Conservation (phyloP, 1,284 basidiomycete genomes). For the Rhodotorula glutinis region DNA sequence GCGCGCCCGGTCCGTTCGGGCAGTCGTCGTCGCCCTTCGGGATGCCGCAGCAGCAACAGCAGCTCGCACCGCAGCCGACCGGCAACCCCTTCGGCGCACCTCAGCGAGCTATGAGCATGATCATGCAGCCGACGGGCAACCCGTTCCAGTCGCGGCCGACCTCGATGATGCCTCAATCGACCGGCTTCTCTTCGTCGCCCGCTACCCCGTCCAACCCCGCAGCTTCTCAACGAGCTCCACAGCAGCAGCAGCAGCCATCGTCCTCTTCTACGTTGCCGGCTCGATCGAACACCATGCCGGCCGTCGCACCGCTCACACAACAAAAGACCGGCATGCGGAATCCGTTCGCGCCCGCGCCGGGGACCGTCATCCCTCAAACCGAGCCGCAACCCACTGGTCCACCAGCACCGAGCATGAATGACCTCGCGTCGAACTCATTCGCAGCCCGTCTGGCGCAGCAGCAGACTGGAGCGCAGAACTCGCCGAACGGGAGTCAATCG, state of each 20-base stretch:
- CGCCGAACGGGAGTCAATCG: constrained; percentile 28
- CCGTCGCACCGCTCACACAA: constrained; percentile 63
- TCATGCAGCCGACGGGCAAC: constrained; percentile 23
- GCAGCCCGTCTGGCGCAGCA: constrained; percentile 28
- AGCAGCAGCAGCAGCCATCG: neutral
- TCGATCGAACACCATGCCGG: neutral
- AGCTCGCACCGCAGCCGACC: constrained; percentile 46
- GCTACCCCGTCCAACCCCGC: neutral
- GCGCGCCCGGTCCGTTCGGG: constrained; percentile 2
- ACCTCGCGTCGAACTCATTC: constrained; percentile 62
- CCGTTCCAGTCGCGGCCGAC: constrained; percentile 18
- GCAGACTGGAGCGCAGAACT: constrained; percentile 38
- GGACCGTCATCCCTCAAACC: constrained; percentile 54
- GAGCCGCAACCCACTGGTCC: constrained; percentile 48
- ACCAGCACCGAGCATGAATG: constrained; percentile 73
- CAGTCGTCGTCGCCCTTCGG: constrained; percentile 7
- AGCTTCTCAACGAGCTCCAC: too few relatives aligned
- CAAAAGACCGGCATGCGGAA: constrained; percentile 93
- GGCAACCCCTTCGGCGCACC: constrained; percentile 51
- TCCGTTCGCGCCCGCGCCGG: constrained; percentile 76
- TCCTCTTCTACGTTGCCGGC: constrained; percentile 9
- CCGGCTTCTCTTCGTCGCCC: neutral
- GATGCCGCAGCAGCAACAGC: constrained; percentile 22
- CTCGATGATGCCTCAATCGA: constrained; percentile 9
- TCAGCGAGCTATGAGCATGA: constrained; percentile 12